A percentile compares a stretch with the other conserved stretches of the same genome.
Evolutionary conservation across 768 basidiomycete species (phyloP).

Genomic region (Suillus tomentosus): DNA sequence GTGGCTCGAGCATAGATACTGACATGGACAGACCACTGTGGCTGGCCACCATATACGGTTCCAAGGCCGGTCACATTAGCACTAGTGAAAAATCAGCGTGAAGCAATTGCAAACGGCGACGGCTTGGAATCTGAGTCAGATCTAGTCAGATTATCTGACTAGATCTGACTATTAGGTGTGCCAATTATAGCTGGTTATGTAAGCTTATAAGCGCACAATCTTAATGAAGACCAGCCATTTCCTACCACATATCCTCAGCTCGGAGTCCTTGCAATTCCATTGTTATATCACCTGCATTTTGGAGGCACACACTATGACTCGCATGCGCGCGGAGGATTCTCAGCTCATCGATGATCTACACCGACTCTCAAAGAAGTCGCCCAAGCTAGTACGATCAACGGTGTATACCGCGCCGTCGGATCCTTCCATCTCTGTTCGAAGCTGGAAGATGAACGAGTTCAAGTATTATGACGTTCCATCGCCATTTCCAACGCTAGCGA

Average conservation of each 20-base stretch:
- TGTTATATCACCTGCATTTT: not conserved
- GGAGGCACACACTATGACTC: constrained; percentile 24
- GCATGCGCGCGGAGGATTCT: constrained; percentile 48
- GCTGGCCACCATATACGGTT: constrained; percentile 41
- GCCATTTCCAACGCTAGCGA: constrained; percentile 92
- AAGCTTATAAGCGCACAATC: constrained; percentile 33
- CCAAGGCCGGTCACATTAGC: constrained; percentile 59
- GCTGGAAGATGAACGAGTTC: constrained; percentile 2
- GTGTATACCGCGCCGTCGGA: not conserved
- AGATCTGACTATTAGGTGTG: constrained; percentile 58
- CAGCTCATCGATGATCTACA: constrained; percentile 59
- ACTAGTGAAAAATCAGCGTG: constrained; percentile 72
- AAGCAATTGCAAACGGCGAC: constrained; percentile 74
- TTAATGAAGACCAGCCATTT: constrained; percentile 40
- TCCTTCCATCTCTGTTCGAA: not conserved
- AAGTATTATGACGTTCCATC: constrained; percentile 40
- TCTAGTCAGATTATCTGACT: constrained; percentile 22
- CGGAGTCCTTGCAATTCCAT: too few species aligned
- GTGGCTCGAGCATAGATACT: not conserved
- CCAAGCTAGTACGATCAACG: constrained; percentile 58
- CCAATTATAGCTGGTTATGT: constrained; percentile 63
- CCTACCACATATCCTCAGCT: constrained; percentile 27
- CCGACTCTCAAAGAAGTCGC: constrained; percentile 51
- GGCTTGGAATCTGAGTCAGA: constrained; percentile 56
- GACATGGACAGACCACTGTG: constrained; percentile 47